phyloP scores from a whole-genome alignment of 768 basidiomycete species.

The Mrakia gelida region DNA sequence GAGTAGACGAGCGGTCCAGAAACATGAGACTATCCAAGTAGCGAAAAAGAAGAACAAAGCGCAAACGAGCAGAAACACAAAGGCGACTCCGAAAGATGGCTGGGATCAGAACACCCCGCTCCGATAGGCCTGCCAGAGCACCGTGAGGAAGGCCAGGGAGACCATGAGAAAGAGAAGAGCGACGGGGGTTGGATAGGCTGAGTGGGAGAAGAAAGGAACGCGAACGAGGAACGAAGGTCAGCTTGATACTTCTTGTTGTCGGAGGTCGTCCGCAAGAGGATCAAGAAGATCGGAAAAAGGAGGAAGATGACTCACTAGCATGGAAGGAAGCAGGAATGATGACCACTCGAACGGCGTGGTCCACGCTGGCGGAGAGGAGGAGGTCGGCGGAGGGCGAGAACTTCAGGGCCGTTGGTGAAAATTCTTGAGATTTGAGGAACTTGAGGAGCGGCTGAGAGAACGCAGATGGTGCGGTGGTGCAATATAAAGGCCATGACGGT shows the following conservation, averaged over 20 bases:
- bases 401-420: slow-evolving; percentile 80
- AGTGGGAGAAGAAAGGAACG: not conserved
- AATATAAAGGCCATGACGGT: not conserved
- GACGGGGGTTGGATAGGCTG: slow-evolving; percentile 29
- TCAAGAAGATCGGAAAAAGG: not conserved
- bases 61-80: no score
- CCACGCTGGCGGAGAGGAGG: slow-evolving; percentile 83
- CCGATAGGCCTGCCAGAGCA: slow-evolving; percentile 22
- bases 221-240: not conserved
- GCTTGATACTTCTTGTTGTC: no score
- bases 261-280: not conserved
- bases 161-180: slow-evolving; percentile 26
- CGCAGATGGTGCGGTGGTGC: not conserved
- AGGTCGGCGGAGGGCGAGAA: slow-evolving; percentile 81
- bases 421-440: slow-evolving; percentile 90
- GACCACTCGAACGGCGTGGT: slow-evolving; percentile 77
- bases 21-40: no score
- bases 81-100: no score
- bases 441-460: slow-evolving; percentile 66
- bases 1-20: no score
- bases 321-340: slow-evolving; percentile 55
- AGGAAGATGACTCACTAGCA: slow-evolving; percentile 42
- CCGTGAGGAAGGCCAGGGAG: slow-evolving; percentile 27
- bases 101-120: slow-evolving; percentile 7
- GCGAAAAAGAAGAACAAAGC: no score